Conservation (phyloP, 2,329 filamentous ascomycete genomes). For the Neofusicoccum sp. region DNA sequence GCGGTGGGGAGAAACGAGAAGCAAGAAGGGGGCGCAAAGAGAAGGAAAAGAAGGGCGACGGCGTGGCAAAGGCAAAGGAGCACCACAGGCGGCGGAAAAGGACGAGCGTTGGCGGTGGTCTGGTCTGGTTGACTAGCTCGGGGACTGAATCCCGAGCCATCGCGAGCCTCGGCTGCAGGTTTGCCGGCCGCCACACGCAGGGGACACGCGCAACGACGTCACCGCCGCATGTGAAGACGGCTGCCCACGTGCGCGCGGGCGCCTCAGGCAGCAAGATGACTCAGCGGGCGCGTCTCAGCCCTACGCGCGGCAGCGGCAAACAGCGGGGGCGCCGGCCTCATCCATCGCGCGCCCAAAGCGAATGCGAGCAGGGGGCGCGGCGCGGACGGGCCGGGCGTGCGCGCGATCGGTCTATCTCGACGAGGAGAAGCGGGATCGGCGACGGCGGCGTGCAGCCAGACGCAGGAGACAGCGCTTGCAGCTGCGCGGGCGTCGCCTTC, state of each 20-base stretch:
- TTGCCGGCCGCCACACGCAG: constrained; percentile 7
- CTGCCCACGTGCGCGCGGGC: not conserved
- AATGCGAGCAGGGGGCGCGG: too few species aligned
- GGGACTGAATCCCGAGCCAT: constrained; percentile 15
- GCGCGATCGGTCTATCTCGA: too few species aligned
- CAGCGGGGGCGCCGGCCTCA: too few species aligned
- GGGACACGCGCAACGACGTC: constrained; percentile 5
- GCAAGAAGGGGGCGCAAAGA: not conserved
- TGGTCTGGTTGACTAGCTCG: constrained; percentile 3
- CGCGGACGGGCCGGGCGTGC: too few species aligned
- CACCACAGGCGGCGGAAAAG: not conserved
- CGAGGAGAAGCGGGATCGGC: too few species aligned
- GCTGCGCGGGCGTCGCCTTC: too few species aligned
- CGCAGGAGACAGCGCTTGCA: too few species aligned
- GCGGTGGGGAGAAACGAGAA: too few species aligned
- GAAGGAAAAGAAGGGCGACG: not conserved
- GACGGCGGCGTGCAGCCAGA: too few species aligned
- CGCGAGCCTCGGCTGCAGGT: constrained; percentile 15
- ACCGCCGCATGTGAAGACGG: constrained; percentile 6
- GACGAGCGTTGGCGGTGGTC: not conserved
- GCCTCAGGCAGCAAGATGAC: not conserved
- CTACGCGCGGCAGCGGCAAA: too few species aligned
- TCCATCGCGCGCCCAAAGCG: too few species aligned
- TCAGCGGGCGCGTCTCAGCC: not conserved
- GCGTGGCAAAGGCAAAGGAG: not conserved